Percentiles rank a stretch among this genome's conserved stretches.
These are phyloP conservation scores for Meyerozyma elateridarum DNA, from an alignment of 1,139 yeast species.

Conservation along the genomic window DNA sequence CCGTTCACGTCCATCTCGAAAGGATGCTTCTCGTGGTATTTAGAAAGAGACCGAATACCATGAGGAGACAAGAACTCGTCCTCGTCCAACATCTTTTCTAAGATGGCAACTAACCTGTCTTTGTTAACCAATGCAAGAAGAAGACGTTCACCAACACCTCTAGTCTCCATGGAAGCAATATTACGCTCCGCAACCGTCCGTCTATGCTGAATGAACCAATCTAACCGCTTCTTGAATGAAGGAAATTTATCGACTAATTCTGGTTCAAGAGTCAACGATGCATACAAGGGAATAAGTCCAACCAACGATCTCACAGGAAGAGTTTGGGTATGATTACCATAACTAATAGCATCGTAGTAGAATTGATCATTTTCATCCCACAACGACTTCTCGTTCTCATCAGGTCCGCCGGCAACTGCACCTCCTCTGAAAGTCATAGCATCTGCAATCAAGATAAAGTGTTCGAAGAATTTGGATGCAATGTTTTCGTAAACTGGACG, in stretches of 20 bases:
- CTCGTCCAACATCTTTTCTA: conserved; percentile 83
- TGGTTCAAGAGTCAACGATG: conserved; percentile 86
- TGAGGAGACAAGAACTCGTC: conserved; percentile 80
- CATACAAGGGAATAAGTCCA: conserved; percentile 90
- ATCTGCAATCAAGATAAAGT: conserved; percentile 86
- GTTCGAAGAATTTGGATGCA: conserved; percentile 94
- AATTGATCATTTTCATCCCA: conserved; percentile 93
- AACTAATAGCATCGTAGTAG: conserved; percentile 86
- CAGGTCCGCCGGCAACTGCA: conserved; percentile 39
- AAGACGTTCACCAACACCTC: conserved; percentile 85
- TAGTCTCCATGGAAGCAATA: conserved; percentile 79
- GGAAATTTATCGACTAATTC: conserved; percentile 77
- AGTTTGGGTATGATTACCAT: conserved; percentile 70
- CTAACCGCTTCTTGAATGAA: conserved; percentile 76
- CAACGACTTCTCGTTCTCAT: conserved; percentile 56
- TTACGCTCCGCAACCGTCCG: conserved; percentile 75
- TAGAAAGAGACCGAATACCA: conserved; percentile 88
- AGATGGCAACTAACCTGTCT: conserved; percentile 72
- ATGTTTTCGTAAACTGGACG: conserved; percentile 89
- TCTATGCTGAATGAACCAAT: conserved; percentile 80
- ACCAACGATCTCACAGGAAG: conserved; percentile 88
- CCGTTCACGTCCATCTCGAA: conserved; percentile 86
- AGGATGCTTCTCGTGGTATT: conserved; percentile 82
- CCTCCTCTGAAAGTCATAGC: conserved; percentile 75
- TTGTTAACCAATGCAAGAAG: conserved; percentile 77